Evolutionary conservation across 306 rosid genomes (phyloP), one percentile per base, ranked within the genome.

Genomic region (Trifolium subterraneum): DNA sequence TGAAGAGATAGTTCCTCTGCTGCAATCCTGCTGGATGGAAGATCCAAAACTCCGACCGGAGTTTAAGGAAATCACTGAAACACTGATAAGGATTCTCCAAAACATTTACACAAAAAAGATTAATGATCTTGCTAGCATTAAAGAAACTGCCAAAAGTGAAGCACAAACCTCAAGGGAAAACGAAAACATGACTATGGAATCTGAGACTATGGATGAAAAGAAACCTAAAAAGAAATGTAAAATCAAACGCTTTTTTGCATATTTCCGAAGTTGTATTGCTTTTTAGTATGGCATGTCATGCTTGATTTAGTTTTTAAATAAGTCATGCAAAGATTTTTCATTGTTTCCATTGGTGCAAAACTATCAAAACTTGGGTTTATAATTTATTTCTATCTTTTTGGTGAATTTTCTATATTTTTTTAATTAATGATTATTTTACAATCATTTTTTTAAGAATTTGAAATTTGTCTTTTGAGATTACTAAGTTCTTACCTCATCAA

Each of bases 11-110:
- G 33, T 36, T 9, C 86, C 88, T 14, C 74, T 90, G 27, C n/a
- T 90, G 75, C 51, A 83, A 74, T 88, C 91, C 11, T 88, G 96
- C 54, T 90, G 93, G 96, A 80, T 36, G 3, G 82, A 82, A 56
- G 86, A 90, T 39, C 91, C 96, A 55, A 68, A 44, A 8, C 68
- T 39, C 60, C 71, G 93, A 8, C 96, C 90, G 2, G 91, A 88
- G 33, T 90, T 88, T 61, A 50, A 29, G 39, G 80, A 86, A 55
- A 77, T 90, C 68, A 77, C 76, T 6, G 71, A 55, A 27, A 59
- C 23, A 27, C 83, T 90, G 4, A 27, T 48, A 38, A 78, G 25
- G 6, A 33, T 80, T 44, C 83, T 78, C 36, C 74, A 59, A 13
- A 27, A 60, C 6, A 14, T 44, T 6, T 48, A 18, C 73, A 45